phyloP scores from a whole-genome alignment of 169 alveolate genomes.

The Plasmodium vivax region DNA sequence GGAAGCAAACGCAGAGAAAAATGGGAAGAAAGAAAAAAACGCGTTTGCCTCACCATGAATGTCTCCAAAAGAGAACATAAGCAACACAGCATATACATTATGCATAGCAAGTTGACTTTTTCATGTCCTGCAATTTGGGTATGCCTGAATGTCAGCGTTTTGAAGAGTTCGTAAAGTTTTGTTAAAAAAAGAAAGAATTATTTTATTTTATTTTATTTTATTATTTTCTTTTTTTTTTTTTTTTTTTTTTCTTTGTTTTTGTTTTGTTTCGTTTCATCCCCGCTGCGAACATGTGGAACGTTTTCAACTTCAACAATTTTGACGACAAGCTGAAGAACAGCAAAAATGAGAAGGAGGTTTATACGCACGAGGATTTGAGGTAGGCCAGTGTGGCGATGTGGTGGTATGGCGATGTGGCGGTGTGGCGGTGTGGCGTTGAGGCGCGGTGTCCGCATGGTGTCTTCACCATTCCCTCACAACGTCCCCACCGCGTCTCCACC shows the following conservation, averaged over 20 bases:
- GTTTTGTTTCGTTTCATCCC: background rate
- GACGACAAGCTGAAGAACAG: conserved; percentile 48
- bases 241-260: background rate
- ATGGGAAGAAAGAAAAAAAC: background rate
- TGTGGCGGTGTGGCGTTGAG: background rate
- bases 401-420: too few species aligned
- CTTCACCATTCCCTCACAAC: too few species aligned
- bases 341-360: conserved; percentile 64
- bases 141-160: background rate
- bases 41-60: background rate
- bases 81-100: background rate
- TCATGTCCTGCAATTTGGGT: conserved; percentile 2
- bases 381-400: background rate
- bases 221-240: conserved; percentile 1
- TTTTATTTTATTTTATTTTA: background rate
- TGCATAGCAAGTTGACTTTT: background rate
- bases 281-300: conserved; percentile 63
- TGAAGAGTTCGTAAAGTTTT: background rate
- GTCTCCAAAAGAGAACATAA: background rate
- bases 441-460: background rate
- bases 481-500: background rate
- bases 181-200: background rate
- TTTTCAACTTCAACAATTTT: conserved; percentile 42
- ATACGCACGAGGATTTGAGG: conserved; percentile 71
- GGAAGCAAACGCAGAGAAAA: background rate